A percentile compares a stretch with the other conserved stretches of the same genome.
These are phyloP conservation scores for Chaetomiaceae sp. DNA, from an alignment of 2,329 filamentous ascomycete species.

Conservation along the genomic window DNA sequence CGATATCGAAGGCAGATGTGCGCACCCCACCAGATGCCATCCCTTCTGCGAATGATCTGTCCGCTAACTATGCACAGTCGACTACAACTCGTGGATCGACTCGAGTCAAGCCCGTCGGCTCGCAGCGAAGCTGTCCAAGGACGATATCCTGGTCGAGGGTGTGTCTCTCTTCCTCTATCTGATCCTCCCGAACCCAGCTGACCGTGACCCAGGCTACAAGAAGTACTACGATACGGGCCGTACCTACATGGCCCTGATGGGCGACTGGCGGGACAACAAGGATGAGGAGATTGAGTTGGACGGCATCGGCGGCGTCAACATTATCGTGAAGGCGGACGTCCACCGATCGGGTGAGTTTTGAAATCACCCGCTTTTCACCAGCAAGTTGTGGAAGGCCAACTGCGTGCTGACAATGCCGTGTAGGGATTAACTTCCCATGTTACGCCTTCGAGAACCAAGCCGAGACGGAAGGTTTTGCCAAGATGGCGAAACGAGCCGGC, in stretches of 20 bases:
- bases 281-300: constrained; percentile 89
- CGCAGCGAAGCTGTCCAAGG: constrained; percentile 64
- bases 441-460: constrained; percentile 99
- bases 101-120: constrained; percentile 77
- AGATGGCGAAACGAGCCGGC: constrained; percentile 95
- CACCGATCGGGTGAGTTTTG: constrained; percentile 73
- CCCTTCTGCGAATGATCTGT: neutral
- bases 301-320: constrained; percentile 94
- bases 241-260: constrained; percentile 83
- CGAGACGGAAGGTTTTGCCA: constrained; percentile 96
- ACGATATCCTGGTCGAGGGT: constrained; percentile 86
- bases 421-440: constrained; percentile 93
- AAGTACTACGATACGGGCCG: constrained; percentile 89
- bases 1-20: constrained; percentile 94
- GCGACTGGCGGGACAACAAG: constrained; percentile 87
- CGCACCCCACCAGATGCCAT: constrained; percentile 33
- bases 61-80: constrained; percentile 52
- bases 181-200: neutral
- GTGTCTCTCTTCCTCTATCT: constrained; percentile 15
- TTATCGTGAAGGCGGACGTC: constrained; percentile 95
- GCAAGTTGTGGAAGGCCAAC: no score
- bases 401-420: neutral
- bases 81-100: constrained; percentile 99
- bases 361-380: neutral
- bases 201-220: constrained; percentile 63